Percentiles rank a stretch among this genome's conserved stretches.
Conservation (phyloP, 2,329 filamentous ascomycete genomes). For the Cladosporium oxysporum region DNA sequence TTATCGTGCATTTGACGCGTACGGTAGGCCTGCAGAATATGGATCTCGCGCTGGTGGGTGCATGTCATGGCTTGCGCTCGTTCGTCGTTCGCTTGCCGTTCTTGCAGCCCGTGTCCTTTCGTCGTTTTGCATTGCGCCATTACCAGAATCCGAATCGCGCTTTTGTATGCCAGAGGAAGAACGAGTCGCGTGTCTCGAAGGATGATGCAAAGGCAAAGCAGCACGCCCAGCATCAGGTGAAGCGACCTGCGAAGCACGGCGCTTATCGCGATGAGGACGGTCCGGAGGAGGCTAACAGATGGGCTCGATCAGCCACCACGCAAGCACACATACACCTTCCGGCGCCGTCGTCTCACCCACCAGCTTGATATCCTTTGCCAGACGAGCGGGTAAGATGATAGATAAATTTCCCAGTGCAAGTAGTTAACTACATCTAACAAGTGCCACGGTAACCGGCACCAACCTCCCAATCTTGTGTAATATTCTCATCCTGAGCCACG, state of each 20-base stretch:
- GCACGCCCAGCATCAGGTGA: neutral
- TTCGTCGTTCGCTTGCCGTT: neutral
- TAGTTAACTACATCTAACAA: too few relatives aligned
- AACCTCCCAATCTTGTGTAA: too few relatives aligned
- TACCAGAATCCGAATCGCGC: neutral
- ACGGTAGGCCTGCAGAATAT: slow-evolving; percentile 20
- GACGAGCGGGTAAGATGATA: neutral
- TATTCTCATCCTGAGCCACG: too few relatives aligned
- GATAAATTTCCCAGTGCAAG: too few relatives aligned
- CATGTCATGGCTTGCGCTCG: slow-evolving; percentile 18
- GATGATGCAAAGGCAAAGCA: neutral
- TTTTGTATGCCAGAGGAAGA: slow-evolving; percentile 13
- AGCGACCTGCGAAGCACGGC: slow-evolving; percentile 25
- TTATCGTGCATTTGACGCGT: slow-evolving; percentile 4
- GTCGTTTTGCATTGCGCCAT: neutral
- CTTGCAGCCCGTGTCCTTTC: neutral
- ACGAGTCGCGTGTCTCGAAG: neutral
- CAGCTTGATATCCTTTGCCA: neutral
- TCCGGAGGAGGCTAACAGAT: slow-evolving; percentile 30
- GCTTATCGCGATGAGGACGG: slow-evolving; percentile 36
- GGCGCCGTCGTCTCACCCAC: neutral
- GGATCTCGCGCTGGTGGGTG: slow-evolving; percentile 16
- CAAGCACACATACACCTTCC: neutral
- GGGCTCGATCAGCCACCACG: slow-evolving; percentile 3
- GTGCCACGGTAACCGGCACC: too few relatives aligned